Evolutionary conservation across 495 filamentous ascomycete species (phyloP), one percentile per base, ranked within the genome.

Genomic region (Lasiosphaeris hirsuta): DNA sequence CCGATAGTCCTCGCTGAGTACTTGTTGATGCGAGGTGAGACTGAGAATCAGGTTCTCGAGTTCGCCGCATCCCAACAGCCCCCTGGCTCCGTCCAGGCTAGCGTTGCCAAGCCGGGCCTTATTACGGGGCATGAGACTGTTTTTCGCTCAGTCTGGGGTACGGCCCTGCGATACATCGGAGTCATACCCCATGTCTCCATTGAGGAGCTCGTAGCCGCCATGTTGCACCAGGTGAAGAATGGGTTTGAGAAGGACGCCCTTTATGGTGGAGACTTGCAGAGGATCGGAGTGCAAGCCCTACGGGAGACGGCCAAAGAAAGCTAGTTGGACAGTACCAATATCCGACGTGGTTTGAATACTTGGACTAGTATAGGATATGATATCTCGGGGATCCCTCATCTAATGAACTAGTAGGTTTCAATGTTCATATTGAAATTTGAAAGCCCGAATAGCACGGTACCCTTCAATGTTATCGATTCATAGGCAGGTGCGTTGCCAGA

Each of bases 211-310:
- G 66, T 75, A 1, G 77, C 77, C 8, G 68, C 78, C 7, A 58
- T 81, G 58, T 30, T 84, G 6, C 57, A 76, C 10, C 72, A 78
- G 55, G 69, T 67, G 18, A 35, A 78, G 1, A 57, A 77, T 39
- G 79, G 81, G 11, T 69, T 78, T 47, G 72, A 74, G 50, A 77
- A 75, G 59, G 75, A 82, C 13, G 72, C 76, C 19, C 57, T 82
- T 34, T 49, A 43, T n/a, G 78, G 75, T 65, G 64, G 63, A 11
- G 78, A 82, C 48, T 55, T 84, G 58, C 64, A 69, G 10, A 66
- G 70, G 56, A 71, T 78, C 59, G 78, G 79, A 9, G 14, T 42
- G 13, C 37, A 54, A n/a, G 49, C 44, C 7, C 42, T 69, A 2
- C 23, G 23, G 23, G 23, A 30, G 23, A 30, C 23, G 23, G 23